Evolutionary conservation across 176 grass and related monocot species (phyloP).

Genomic region (Pontederia crassipes): DNA sequence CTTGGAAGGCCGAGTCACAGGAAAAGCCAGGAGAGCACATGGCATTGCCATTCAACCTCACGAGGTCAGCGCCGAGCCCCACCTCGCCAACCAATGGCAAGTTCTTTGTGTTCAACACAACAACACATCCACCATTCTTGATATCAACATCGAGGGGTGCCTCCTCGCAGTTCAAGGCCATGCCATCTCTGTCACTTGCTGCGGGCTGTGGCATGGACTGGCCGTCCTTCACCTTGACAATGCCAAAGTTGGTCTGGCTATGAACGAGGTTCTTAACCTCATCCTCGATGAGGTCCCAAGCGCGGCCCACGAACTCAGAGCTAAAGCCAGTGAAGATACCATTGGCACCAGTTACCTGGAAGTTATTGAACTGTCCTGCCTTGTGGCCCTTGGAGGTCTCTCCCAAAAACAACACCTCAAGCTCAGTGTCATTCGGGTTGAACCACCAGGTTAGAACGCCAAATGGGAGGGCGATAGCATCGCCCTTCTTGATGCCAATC

Average conservation of each 20-base stretch:
- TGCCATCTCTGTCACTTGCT: slow-evolving; percentile 27
- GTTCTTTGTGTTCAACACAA: slow-evolving; percentile 71
- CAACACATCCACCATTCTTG: slow-evolving; percentile 49
- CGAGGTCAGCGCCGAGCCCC: slow-evolving; percentile 64
- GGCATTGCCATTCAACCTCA: slow-evolving; percentile 55
- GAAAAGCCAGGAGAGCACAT: slow-evolving; percentile 97
- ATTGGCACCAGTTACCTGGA: slow-evolving; percentile 42
- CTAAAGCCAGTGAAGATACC: slow-evolving; percentile 85
- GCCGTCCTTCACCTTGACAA: slow-evolving; percentile 39
- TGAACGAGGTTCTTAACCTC: slow-evolving; percentile 50
- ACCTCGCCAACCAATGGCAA: slow-evolving; percentile 65
- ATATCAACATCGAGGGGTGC: slow-evolving; percentile 76
- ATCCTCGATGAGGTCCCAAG: slow-evolving; percentile 45
- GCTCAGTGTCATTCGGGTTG: slow-evolving; percentile 41
- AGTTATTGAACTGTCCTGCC: slow-evolving; percentile 64
- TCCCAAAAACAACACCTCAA: slow-evolving; percentile 56
- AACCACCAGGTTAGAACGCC: slow-evolving; percentile 76
- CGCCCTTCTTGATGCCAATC: slow-evolving; percentile 55
- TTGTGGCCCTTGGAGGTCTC: slow-evolving; percentile 87
- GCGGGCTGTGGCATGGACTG: slow-evolving; percentile 35
- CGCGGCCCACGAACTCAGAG: slow-evolving; percentile 54
- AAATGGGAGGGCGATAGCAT: slow-evolving; percentile 67
- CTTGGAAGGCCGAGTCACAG: slow-evolving; percentile 80
- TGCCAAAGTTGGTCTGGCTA: slow-evolving; percentile 32
- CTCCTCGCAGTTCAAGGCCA: slow-evolving; percentile 71